Conservation (phyloP, 2,329 filamentous ascomycete species). For the Beauveria brongniartii region DNA sequence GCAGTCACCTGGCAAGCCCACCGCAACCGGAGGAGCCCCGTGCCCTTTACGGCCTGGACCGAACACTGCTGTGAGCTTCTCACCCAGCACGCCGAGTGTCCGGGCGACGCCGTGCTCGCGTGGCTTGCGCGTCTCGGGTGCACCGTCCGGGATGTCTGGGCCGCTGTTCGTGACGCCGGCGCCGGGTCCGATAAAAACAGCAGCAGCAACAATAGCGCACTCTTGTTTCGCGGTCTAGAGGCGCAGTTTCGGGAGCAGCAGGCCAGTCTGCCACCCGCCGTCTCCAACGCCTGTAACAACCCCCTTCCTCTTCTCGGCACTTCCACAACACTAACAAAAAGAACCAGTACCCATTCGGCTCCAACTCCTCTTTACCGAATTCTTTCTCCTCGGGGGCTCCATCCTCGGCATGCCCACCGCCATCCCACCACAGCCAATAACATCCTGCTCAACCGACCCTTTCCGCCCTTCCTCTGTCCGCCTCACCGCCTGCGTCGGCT, state of each 20-base stretch:
- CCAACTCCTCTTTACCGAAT: conserved; percentile 16
- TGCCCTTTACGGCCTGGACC: conserved; percentile 35
- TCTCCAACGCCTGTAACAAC: conserved; percentile 19
- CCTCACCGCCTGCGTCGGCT: conserved; percentile 18
- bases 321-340: neutral
- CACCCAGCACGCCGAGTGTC: conserved; percentile 25
- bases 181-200: conserved; percentile 7
- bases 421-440: conserved; percentile 8
- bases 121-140: conserved; percentile 36
- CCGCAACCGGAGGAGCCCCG: conserved; percentile 19
- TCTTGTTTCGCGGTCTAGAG: conserved; percentile 41
- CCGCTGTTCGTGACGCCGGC: conserved; percentile 21
- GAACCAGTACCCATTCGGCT: conserved; percentile 15
- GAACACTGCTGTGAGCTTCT: conserved; percentile 37
- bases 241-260: conserved; percentile 37
- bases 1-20: conserved; percentile 30
- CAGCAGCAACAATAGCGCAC: conserved; percentile 28
- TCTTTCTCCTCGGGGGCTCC: conserved; percentile 32
- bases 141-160: conserved; percentile 30
- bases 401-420: conserved; percentile 21
- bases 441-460: conserved; percentile 6
- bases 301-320: neutral
- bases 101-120: conserved; percentile 34
- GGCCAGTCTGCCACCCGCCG: conserved; percentile 24
- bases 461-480: conserved; percentile 15